Percentiles rank a stretch among this genome's conserved stretches.
These are phyloP conservation scores for Hygrophorus russula DNA, from an alignment of 768 basidiomycete genomes.

Conservation along the genomic window DNA sequence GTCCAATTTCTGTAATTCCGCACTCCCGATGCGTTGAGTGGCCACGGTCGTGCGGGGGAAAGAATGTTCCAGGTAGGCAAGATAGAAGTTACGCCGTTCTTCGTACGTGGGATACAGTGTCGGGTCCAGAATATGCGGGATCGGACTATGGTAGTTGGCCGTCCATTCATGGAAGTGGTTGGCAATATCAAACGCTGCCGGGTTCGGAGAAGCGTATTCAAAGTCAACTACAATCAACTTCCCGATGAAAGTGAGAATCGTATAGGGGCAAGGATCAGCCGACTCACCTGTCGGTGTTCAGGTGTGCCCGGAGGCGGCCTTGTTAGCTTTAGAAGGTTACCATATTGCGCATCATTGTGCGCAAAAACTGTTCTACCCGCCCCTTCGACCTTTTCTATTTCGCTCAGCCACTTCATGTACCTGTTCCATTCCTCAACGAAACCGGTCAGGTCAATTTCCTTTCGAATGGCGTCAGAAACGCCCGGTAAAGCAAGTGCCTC, in stretches of 20 bases:
- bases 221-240: conserved; percentile 96
- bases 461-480: conserved; percentile 32
- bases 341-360: conserved; percentile 96
- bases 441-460: conserved; percentile 49
- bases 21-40: conserved; percentile 14
- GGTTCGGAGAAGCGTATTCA: conserved; percentile 91
- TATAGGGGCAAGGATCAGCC: neutral
- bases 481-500: conserved; percentile 59
- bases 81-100: conserved; percentile 77
- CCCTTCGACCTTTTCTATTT: conserved; percentile 44
- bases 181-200: conserved; percentile 90
- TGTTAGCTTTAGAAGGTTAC: conserved; percentile 75
- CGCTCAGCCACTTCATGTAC: conserved; percentile 62
- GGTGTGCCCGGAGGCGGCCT: conserved; percentile 42
- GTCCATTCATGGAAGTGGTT: conserved; percentile 99
- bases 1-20: conserved; percentile 51
- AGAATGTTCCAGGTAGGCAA: conserved; percentile 61
- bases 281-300: conserved; percentile 65
- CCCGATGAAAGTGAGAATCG: conserved; percentile 5
- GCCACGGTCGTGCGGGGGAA: conserved; percentile 20
- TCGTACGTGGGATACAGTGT: conserved; percentile 59
- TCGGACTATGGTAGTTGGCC: conserved; percentile 69
- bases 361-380: conserved; percentile 64
- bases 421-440: conserved; percentile 56
- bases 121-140: conserved; percentile 54